These are phyloP conservation scores for Cladosporium austrohemisphaericum DNA, from an alignment of 2,329 filamentous ascomycete genomes.

Conservation along the genomic window DNA sequence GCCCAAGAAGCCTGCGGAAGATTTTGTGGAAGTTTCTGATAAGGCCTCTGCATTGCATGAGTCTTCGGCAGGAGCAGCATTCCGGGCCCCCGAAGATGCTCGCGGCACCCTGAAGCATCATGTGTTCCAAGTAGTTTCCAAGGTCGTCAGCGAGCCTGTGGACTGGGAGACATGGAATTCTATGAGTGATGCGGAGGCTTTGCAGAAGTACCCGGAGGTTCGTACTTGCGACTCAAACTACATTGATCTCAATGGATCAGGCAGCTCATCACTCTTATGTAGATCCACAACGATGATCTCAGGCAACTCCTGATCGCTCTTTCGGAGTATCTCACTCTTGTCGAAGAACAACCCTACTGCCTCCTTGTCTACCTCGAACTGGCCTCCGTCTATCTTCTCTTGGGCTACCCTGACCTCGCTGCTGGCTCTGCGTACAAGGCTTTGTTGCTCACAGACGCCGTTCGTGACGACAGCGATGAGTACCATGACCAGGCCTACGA, in stretches of 20 bases:
- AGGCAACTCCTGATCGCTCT: conserved; percentile 9
- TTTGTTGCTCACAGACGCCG: conserved; percentile 79
- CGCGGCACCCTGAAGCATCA: conserved; percentile 11
- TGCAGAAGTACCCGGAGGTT: conserved; percentile 10
- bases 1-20: conserved; percentile 8
- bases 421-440: conserved; percentile 87
- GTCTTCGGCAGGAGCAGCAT: not conserved
- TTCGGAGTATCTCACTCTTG: conserved; percentile 5
- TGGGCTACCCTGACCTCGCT: conserved; percentile 87
- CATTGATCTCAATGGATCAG: not conserved
- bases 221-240: not conserved
- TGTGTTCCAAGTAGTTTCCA: conserved; percentile 10
- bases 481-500: conserved; percentile 68
- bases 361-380: conserved; percentile 47
- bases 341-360: conserved; percentile 18
- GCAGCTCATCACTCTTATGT: not conserved
- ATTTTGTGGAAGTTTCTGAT: not conserved
- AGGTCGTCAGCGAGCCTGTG: conserved; percentile 10
- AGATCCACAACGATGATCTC: conserved; percentile 10
- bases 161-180: conserved; percentile 12
- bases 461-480: conserved; percentile 73
- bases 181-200: conserved; percentile 4
- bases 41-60: not conserved
- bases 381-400: conserved; percentile 64
- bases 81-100: not conserved